Base-by-base conservation (phyloP, 2,329 filamentous ascomycete species). In the Amylocarpus encephaloides region DNA sequence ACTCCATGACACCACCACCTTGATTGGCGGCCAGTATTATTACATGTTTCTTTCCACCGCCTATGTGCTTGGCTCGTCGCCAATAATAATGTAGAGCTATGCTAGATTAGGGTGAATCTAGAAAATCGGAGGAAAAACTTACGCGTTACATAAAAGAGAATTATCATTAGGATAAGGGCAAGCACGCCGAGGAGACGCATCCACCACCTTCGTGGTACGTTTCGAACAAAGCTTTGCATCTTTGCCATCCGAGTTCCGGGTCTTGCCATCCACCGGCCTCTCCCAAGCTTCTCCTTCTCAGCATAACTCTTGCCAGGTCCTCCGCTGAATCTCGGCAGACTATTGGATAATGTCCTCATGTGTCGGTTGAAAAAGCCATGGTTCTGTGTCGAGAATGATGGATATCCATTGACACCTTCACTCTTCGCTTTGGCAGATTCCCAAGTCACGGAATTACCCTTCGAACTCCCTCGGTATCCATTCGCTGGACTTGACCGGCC, bases 1-100 rank as follows among this genome's bases (percentile, higher is more conserved):
- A 96, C 65, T 96, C 92, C 90, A 97, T 97, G 6, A 98, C 93
- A 62, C 93, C 93, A 52, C 93, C 93, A 43, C 93, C 93, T 56
- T 95, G 80, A 64, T 98, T 98, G 49, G 93, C 91, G 19, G 87
- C 91, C 16, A 97, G 75, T 55, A 98, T 90, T 48, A 98, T 86
- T 57, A 98, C 93, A 64, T 86, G 91, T 64, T 95, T 97, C 65
- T 85, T 83, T 16, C 93, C 93, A 43, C 88, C 88, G 45, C 92
- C 91, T 3, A 94, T 74, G 69, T 78, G 78, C 33, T 83, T 72
- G 42, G 85, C 77, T 70, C 87, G 78, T 62, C 89, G 82, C 74
- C 88, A 95, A 66, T 72, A 71, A 60, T 79, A 79, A 57, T 62
- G 60, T 52, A 64, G 48, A 54, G 66, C 66, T 67, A 49, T 49